These are phyloP conservation scores for Acaromyces ingoldii DNA, from an alignment of 1,284 basidiomycete species.

Conservation along the genomic window DNA sequence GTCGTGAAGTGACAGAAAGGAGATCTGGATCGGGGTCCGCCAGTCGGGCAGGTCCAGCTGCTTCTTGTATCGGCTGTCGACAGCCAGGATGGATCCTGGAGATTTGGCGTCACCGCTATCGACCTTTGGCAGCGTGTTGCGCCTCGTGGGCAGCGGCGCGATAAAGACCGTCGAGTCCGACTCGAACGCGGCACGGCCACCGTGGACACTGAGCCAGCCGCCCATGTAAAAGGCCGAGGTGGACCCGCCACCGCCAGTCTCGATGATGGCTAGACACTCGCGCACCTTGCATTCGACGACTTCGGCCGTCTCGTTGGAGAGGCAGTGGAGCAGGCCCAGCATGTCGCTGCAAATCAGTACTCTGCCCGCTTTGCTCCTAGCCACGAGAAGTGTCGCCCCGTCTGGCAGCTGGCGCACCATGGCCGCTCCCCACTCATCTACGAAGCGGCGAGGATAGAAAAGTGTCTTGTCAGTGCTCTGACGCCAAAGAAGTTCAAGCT, in stretches of 20 bases:
- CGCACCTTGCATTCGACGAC: background rate
- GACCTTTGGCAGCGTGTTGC: background rate
- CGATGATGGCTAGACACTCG: background rate
- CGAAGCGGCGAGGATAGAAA: too few species aligned
- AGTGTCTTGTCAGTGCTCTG: too few species aligned
- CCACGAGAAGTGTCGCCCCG: background rate
- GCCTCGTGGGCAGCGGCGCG: background rate
- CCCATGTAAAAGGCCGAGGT: background rate
- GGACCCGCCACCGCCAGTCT: background rate
- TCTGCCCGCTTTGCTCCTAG: background rate
- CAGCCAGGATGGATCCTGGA: background rate
- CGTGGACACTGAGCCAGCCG: constrained; percentile 1
- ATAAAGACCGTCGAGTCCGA: background rate
- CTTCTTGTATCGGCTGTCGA: background rate
- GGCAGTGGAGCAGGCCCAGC: background rate
- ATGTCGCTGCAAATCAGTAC: constrained; percentile 2
- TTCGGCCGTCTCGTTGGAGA: background rate
- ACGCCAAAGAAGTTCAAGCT: too few species aligned
- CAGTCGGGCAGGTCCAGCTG: background rate
- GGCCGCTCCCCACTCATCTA: constrained; percentile 3
- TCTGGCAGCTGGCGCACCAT: background rate
- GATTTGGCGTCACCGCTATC: too few species aligned
- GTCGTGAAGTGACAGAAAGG: background rate
- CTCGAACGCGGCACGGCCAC: background rate
- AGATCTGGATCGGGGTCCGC: background rate